These are phyloP conservation scores for Paracorniculantispora psalliotae DNA, from an alignment of 2,329 filamentous ascomycete genomes.

Conservation along the genomic window DNA sequence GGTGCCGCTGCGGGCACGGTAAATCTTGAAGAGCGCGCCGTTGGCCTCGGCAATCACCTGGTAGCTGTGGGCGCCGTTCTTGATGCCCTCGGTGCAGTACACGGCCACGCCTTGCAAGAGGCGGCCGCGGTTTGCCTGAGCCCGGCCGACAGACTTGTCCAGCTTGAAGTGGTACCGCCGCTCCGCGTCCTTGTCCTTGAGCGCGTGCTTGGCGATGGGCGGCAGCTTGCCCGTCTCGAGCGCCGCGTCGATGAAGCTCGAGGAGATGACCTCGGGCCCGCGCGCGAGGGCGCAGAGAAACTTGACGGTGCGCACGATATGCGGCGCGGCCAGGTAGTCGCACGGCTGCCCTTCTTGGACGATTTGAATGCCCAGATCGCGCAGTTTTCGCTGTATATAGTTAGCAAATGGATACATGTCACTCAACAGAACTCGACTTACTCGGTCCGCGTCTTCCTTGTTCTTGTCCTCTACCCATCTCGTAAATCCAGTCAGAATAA, in stretches of 20 bases:
- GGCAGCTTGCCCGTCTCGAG: constrained; percentile 64
- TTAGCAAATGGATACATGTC: constrained; percentile 20
- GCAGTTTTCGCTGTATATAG: constrained; percentile 64
- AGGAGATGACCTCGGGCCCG: constrained; percentile 71
- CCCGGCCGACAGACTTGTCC: constrained; percentile 61
- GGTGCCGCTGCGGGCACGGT: constrained; percentile 66
- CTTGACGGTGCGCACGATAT: constrained; percentile 84
- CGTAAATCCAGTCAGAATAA: constrained; percentile 80
- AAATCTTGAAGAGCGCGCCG: constrained; percentile 75
- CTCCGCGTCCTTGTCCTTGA: constrained; percentile 71
- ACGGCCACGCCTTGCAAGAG: constrained; percentile 73
- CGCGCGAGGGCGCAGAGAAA: constrained; percentile 84
- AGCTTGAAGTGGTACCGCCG: constrained; percentile 65
- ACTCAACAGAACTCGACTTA: constrained; percentile 40
- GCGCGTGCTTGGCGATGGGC: constrained; percentile 57
- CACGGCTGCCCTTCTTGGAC: constrained; percentile 71
- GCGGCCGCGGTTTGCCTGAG: constrained; percentile 68
- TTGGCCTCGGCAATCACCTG: constrained; percentile 83
- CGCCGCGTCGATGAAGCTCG: constrained; percentile 72
- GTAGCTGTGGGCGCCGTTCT: constrained; percentile 79
- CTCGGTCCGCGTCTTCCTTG: constrained; percentile 76
- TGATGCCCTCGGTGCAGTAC: constrained; percentile 77
- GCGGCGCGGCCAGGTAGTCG: constrained; percentile 82
- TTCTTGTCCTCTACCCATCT: constrained; percentile 70
- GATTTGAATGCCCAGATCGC: constrained; percentile 76